Evolutionary conservation across 257 asterid genomes (phyloP).

Genomic region (Solanum boliviense): DNA sequence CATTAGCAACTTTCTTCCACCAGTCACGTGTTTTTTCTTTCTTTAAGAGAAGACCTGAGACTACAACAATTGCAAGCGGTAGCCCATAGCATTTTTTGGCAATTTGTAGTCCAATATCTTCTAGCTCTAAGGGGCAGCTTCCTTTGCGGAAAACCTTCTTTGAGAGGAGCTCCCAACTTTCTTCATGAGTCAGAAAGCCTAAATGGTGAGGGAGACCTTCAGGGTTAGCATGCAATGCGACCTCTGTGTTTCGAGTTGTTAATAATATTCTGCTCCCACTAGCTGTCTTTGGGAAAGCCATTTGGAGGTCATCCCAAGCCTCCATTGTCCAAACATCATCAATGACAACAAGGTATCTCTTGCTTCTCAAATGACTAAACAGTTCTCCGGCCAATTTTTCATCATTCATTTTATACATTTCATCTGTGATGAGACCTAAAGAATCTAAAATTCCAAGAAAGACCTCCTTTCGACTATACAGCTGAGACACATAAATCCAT

Average conservation of each 20-base stretch:
- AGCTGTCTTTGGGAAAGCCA: conserved; percentile 14
- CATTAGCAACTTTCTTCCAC: conserved; percentile 18
- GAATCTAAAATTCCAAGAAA: conserved; percentile 23
- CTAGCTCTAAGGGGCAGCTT: conserved; percentile 15
- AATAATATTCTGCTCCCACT: conserved; percentile 15
- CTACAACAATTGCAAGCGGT: conserved; percentile 26
- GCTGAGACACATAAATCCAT: conserved; percentile 27
- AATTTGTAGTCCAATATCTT: conserved; percentile 16
- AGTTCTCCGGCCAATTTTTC: conserved; percentile 12
- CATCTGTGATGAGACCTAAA: conserved; percentile 3
- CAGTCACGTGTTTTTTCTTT: conserved; percentile 9
- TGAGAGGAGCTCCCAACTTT: conserved; percentile 27
- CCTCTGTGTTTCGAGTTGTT: conserved; percentile 18
- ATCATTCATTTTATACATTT: conserved; percentile 14
- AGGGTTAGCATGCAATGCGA: conserved; percentile 16
- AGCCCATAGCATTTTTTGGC: conserved; percentile 25
- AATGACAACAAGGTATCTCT: conserved; percentile 20
- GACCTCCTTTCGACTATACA: conserved; percentile 20
- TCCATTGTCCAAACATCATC: conserved; percentile 24
- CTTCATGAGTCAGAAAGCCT: conserved; percentile 10
- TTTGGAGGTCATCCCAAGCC: conserved; percentile 25
- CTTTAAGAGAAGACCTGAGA: conserved; percentile 20
- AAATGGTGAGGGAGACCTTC: conserved; percentile 7
- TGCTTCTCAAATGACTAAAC: conserved; percentile 7
- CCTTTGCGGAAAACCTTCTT: conserved; percentile 8